Evolutionary conservation across 345 rosid species (phyloP), one percentile per base, ranked within the genome.

Genomic region (Syzygium grande): DNA sequence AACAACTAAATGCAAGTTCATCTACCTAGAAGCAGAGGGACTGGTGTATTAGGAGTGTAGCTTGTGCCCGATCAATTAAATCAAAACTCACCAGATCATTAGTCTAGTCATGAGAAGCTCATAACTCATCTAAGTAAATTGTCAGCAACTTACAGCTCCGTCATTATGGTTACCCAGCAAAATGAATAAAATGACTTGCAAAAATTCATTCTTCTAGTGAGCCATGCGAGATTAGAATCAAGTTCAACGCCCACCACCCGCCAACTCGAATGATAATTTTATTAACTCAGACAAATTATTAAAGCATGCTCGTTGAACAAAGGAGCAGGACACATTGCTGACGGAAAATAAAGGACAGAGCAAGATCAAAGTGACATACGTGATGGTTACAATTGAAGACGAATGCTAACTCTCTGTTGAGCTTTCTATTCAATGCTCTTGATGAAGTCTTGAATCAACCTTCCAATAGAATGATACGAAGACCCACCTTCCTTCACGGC

Each of bases 391-490:
- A 6, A 59, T 27, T 25, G 29, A 25, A 25, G 15, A 6, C 29
- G 11, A 58, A 25, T 10, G n/a, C 63, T 0, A 56, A 56, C n/a
- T 56, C n/a, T 56, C 23, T 23, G 0, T 23, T 23, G 30, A 59
- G 7, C 65, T 59, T 59, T 59, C 11, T 27, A 27, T 25, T 59
- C 65, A 11, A 25, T 59, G 30, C 2, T 27, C 58, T 88, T 88
- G 43, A 91, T 27, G 84, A 89, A 52, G 41, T 90, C 91, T 30
- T 90, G 89, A 22, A 90, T 59, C 59, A 91, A 58, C 52, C 83
- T 63, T 63, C 90, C 87, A 53, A 89, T 89, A 1, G 90, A 90
- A 56, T 41, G 63, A 89, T 87, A 91, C 2, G 95, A 92, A 51
- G 93, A 88, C 77, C 94, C 90, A 4, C 92, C 91, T 14, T 85